Evolutionary conservation across 371 early-diverging fungal species (phyloP).

Genomic region (Capillidium rhysosporum): DNA sequence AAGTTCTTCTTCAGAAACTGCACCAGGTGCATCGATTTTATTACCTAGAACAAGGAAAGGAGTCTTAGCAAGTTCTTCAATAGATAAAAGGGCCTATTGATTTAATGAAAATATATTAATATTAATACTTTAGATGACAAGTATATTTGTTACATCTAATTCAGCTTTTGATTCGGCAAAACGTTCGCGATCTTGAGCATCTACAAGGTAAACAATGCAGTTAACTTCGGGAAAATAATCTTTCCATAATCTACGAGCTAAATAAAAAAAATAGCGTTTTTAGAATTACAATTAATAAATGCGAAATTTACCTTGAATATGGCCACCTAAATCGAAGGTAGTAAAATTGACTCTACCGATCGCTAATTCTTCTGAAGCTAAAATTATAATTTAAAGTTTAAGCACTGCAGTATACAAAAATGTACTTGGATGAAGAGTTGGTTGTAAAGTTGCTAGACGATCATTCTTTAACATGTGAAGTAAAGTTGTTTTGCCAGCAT

Average conservation of each 20-base stretch:
- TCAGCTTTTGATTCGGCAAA: constrained; percentile 84
- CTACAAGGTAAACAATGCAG: constrained; percentile 93
- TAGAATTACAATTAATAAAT: neutral
- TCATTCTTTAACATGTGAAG: constrained; percentile 98
- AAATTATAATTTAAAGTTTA: neutral
- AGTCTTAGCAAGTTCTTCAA: constrained; percentile 75
- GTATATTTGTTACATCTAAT: constrained; percentile 52
- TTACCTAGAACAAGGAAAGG: constrained; percentile 94
- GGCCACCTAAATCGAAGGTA: constrained; percentile 95
- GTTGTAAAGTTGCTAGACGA: constrained; percentile 86
- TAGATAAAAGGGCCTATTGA: constrained; percentile 60
- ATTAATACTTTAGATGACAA: neutral
- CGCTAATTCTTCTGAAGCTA: constrained; percentile 88
- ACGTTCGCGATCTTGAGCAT: constrained; percentile 68
- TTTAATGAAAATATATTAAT: neutral
- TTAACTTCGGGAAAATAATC: constrained; percentile 96
- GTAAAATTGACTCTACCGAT: constrained; percentile 93
- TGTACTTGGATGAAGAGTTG: constrained; percentile 97
- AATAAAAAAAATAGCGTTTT: neutral
- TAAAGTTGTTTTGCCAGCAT: constrained; percentile 99
- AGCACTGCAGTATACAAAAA: constrained; percentile 7
- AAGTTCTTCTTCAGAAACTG: constrained; percentile 84
- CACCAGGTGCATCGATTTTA: constrained; percentile 91
- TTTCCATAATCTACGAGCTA: constrained; percentile 91
- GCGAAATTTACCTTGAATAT: constrained; percentile 46